Conservation (phyloP, 805 yeast species). For the Metschnikowia cerradonensis region DNA sequence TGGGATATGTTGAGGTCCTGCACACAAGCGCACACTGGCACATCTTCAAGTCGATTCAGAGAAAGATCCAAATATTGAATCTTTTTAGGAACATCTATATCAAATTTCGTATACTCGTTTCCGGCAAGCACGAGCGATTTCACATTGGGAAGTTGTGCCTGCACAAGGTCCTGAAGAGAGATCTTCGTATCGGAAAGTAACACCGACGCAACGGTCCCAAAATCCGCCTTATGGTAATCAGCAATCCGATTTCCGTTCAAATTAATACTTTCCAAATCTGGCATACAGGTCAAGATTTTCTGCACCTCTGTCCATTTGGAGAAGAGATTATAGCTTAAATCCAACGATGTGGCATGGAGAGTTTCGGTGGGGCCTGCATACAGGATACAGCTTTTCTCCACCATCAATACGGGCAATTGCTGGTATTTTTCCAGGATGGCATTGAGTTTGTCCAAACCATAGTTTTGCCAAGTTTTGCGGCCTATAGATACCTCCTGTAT, state of each 20-base stretch:
- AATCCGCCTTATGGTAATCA: background rate
- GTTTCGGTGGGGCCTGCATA: background rate
- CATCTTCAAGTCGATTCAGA: conserved; percentile 33
- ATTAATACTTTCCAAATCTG: conserved; percentile 38
- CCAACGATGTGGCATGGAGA: conserved; percentile 8
- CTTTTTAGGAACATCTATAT: conserved; percentile 6
- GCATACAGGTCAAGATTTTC: conserved; percentile 32
- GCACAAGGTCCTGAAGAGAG: conserved; percentile 12
- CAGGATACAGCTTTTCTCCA: conserved; percentile 42
- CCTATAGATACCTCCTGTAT: conserved; percentile 42
- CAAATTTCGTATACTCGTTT: conserved; percentile 24
- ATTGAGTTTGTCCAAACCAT: conserved; percentile 60
- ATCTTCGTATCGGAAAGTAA: conserved; percentile 26
- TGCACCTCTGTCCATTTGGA: conserved; percentile 25
- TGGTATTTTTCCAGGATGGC: conserved; percentile 44
- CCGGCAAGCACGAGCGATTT: conserved; percentile 30
- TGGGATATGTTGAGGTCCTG: background rate
- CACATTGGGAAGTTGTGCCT: conserved; percentile 34
- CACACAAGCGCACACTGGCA: conserved; percentile 2
- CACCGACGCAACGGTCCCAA: background rate
- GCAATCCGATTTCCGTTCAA: conserved; percentile 53
- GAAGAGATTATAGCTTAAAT: conserved; percentile 15
- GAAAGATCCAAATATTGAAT: conserved; percentile 28
- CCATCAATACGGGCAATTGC: conserved; percentile 44
- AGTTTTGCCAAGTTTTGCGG: conserved; percentile 52